Percentiles rank a stretch among this genome's conserved stretches.
These are phyloP conservation scores for Pontederia crassipes DNA, from an alignment of 176 grass and related monocot genomes.

Conservation along the genomic window DNA sequence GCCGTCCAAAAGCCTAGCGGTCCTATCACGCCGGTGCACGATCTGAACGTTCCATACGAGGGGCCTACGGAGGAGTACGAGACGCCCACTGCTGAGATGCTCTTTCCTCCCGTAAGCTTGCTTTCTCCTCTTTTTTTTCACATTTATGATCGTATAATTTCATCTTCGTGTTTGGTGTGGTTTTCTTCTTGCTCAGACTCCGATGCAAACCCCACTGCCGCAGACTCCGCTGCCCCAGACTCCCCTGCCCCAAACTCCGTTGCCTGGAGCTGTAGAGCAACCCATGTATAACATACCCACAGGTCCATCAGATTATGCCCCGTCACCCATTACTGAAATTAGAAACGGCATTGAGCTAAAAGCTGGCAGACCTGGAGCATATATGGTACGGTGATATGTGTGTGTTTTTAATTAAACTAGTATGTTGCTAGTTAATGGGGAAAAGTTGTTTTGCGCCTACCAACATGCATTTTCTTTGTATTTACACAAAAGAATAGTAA, in stretches of 20 bases:
- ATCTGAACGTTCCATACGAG: slow-evolving; percentile 24
- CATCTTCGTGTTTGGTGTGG: neutral
- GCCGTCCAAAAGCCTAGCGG: neutral
- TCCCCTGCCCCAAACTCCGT: slow-evolving; percentile 20
- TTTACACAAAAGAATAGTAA: neutral
- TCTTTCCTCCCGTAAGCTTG: slow-evolving; percentile 19
- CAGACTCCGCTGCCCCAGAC: slow-evolving; percentile 25
- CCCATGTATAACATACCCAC: slow-evolving; percentile 27
- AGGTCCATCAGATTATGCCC: slow-evolving; percentile 26
- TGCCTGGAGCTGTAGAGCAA: slow-evolving; percentile 14
- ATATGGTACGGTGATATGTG: slow-evolving; percentile 14
- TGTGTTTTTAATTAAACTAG: neutral
- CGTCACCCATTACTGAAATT: slow-evolving; percentile 23
- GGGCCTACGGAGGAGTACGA: slow-evolving; percentile 23
- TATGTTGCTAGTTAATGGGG: neutral
- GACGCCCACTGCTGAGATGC: slow-evolving; percentile 28
- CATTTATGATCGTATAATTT: neutral
- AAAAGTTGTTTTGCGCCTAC: too few relatives aligned
- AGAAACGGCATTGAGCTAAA: slow-evolving; percentile 20
- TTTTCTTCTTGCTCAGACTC: neutral
- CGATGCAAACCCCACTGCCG: slow-evolving; percentile 15
- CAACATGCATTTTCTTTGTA: neutral
- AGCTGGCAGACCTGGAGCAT: slow-evolving; percentile 22
- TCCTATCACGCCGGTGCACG: slow-evolving; percentile 7
- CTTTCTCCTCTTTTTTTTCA: neutral